Percentiles rank a stretch among this genome's conserved stretches.
These are phyloP conservation scores for Claviceps cyperi DNA, from an alignment of 2,329 filamentous ascomycete species.

Conservation along the genomic window DNA sequence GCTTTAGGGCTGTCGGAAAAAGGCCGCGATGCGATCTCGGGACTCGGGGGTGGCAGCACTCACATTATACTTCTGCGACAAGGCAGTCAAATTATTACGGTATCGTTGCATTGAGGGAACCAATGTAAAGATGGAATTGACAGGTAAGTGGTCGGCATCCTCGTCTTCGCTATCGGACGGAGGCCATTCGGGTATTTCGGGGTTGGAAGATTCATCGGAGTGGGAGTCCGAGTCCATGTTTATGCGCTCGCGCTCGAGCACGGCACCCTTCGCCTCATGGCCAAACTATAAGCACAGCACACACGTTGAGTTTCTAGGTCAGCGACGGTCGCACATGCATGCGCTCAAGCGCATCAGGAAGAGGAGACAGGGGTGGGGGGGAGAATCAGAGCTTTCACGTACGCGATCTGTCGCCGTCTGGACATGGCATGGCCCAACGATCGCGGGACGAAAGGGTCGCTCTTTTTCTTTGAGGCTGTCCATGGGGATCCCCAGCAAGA, in stretches of 20 bases:
- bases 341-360: too few species aligned
- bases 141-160: slow-evolving; percentile 5
- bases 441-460: slow-evolving; percentile 12
- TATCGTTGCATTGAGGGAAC: slow-evolving; percentile 23
- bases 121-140: slow-evolving; percentile 15
- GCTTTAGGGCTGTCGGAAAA: too few species aligned
- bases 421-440: slow-evolving; percentile 22
- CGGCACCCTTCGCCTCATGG: slow-evolving; percentile 16
- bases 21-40: too few species aligned
- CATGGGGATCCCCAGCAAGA: slow-evolving; percentile 5
- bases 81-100: slow-evolving; percentile 41
- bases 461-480: slow-evolving; percentile 1
- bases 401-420: slow-evolving; percentile 25
- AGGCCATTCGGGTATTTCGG: slow-evolving; percentile 14
- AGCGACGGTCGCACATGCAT: background rate
- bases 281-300: slow-evolving; percentile 20
- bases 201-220: slow-evolving; percentile 9
- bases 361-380: background rate
- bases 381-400: slow-evolving; percentile 6
- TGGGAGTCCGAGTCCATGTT: slow-evolving; percentile 3
- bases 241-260: slow-evolving; percentile 22
- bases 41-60: background rate
- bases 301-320: background rate
- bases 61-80: slow-evolving; percentile 44
- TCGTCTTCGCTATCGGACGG: slow-evolving; percentile 11